Evolutionary conservation across 2,329 filamentous ascomycete genomes (phyloP).

Genomic region (Arthrobotrys iridis): DNA sequence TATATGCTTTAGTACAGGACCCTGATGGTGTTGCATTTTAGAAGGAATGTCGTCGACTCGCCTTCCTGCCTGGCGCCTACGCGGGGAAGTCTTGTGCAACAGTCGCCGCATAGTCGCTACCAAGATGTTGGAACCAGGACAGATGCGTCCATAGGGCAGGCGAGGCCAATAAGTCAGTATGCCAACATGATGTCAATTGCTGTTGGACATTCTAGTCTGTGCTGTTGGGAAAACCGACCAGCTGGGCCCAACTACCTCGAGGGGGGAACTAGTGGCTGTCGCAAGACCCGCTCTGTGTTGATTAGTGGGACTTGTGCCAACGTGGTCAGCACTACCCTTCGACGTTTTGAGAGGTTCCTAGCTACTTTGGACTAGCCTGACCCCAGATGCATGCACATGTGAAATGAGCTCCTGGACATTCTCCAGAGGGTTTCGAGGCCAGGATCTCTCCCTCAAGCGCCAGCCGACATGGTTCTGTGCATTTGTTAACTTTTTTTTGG

Average conservation of each 20-base stretch:
- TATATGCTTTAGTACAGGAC: too few relatives aligned
- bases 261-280: not conserved
- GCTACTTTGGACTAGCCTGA: not conserved
- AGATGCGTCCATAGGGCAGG: constrained; percentile 21
- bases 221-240: constrained; percentile 7
- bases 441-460: constrained; percentile 13
- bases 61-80: constrained; percentile 19
- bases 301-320: constrained; percentile 6
- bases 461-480: constrained; percentile 18
- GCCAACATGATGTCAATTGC: not conserved
- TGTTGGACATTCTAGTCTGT: not conserved
- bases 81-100: constrained; percentile 25
- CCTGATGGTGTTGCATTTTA: constrained; percentile 17
- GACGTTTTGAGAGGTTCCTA: not conserved
- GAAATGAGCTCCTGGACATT: not conserved
- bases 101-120: constrained; percentile 16
- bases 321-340: constrained; percentile 23
- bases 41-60: constrained; percentile 21
- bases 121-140: constrained; percentile 31
- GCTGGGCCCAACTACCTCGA: not conserved
- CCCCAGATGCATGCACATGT: constrained; percentile 4
- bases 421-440: not conserved
- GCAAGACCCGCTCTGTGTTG: constrained; percentile 1
- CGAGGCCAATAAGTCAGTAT: not conserved
- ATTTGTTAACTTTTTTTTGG: not conserved